Percentiles rank a stretch among this genome's conserved stretches.
phyloP scores from a whole-genome alignment of 371 early-diverging fungal genomes.

The Syncephalastrum racemosum region DNA sequence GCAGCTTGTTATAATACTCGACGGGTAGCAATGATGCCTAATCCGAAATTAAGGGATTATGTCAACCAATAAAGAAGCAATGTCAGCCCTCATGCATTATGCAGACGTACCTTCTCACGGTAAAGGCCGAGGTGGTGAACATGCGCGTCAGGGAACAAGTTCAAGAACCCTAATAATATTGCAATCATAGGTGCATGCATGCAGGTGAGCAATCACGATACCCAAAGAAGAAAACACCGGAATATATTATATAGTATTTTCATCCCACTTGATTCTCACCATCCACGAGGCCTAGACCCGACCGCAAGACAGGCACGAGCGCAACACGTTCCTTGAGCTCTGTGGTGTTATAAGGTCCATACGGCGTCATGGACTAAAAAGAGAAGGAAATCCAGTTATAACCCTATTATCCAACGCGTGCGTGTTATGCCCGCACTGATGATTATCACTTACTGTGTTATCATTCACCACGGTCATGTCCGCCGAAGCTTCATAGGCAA shows the following conservation, averaged over 20 bases:
- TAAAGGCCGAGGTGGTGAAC: constrained; percentile 82
- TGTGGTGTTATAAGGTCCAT: constrained; percentile 48
- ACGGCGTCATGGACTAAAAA: constrained; percentile 46
- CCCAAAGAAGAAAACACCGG: no score
- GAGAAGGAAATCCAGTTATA: background rate
- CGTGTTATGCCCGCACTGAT: background rate
- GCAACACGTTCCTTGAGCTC: constrained; percentile 61
- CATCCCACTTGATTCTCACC: constrained; percentile 37
- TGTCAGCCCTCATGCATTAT: background rate
- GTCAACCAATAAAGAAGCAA: background rate
- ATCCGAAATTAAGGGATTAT: background rate
- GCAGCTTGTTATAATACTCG: constrained; percentile 94
- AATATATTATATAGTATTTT: no score
- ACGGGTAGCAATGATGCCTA: constrained; percentile 78
- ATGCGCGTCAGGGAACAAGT: constrained; percentile 71
- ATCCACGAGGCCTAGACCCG: constrained; percentile 74
- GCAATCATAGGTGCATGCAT: background rate
- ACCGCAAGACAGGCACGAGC: constrained; percentile 82
- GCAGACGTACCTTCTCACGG: constrained; percentile 67
- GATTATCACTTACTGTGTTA: constrained; percentile 30
- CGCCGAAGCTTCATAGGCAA: constrained; percentile 72
- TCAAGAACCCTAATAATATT: constrained; percentile 54
- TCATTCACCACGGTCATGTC: constrained; percentile 46
- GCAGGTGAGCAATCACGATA: background rate
- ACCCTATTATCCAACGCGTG: background rate